These are phyloP conservation scores for Solanum tarapatanum DNA, from an alignment of 257 asterid species.

Conservation along the genomic window DNA sequence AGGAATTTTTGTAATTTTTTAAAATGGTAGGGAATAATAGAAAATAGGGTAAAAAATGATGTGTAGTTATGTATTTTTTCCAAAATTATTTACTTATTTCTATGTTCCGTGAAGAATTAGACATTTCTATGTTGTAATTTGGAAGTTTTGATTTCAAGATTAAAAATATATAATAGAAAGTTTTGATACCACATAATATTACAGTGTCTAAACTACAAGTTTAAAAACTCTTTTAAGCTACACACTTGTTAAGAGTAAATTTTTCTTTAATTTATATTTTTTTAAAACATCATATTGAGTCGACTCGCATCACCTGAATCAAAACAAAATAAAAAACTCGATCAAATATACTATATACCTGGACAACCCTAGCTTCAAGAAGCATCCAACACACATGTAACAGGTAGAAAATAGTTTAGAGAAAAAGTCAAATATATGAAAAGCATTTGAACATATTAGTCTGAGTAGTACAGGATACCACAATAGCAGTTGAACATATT, in stretches of 20 bases:
- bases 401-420: neutral
- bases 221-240: neutral
- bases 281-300: neutral
- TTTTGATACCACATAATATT: no score
- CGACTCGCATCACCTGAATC: neutral
- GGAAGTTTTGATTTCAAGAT: no score
- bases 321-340: no score
- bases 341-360: neutral
- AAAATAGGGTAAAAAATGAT: no score
- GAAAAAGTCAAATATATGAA: neutral
- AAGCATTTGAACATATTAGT: no score
- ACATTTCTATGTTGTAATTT: neutral
- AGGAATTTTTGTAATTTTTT: no score
- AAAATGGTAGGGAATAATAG: no score
- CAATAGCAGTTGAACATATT: neutral
- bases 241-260: neutral
- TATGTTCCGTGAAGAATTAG: neutral
- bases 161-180: no score
- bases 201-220: neutral
- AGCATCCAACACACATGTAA: neutral
- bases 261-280: neutral
- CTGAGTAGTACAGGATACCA: no score
- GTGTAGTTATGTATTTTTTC: no score
- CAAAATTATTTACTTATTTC: neutral
- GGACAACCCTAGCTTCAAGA: neutral